phyloP scores from a whole-genome alignment of 768 basidiomycete genomes.

The Trametes sanguinea region DNA sequence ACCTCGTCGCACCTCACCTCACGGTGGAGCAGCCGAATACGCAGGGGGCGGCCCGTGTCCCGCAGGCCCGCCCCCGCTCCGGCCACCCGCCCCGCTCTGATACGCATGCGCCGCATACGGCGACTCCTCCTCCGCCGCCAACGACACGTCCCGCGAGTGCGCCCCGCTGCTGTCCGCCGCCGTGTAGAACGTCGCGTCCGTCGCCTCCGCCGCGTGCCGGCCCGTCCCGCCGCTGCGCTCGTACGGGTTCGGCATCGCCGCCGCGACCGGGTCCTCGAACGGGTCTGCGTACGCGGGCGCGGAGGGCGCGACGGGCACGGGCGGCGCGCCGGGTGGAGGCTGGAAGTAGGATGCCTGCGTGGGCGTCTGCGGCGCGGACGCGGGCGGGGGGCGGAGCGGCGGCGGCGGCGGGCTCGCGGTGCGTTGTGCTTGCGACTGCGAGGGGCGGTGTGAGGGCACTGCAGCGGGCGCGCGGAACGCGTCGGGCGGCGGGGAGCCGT shows the following conservation, averaged over 20 bases:
- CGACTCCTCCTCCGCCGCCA: not conserved
- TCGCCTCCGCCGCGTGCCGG: conserved; percentile 17
- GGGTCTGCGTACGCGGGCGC: conserved; percentile 3
- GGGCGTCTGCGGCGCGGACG: conserved; percentile 7
- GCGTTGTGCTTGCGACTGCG: conserved; percentile 8
- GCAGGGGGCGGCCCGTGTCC: not conserved
- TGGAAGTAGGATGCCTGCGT: conserved; percentile 12
- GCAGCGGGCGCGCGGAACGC: not conserved
- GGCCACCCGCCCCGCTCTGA: not conserved
- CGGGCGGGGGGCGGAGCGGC: not conserved
- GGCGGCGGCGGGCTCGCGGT: not conserved
- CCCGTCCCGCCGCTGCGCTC: not conserved
- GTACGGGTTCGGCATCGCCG: conserved; percentile 20
- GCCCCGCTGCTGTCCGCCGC: not conserved
- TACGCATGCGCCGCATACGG: conserved; percentile 10
- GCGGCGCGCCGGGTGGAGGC: conserved; percentile 1
- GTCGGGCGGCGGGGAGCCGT: conserved; percentile 22
- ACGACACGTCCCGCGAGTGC: conserved; percentile 6
- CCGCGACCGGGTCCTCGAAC: conserved; percentile 13
- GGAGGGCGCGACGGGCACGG: not conserved
- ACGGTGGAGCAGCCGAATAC: not conserved
- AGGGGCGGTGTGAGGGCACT: conserved; percentile 1
- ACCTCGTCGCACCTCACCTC: not conserved
- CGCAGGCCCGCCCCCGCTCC: not conserved
- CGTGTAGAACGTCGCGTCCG: conserved; percentile 23